Evolutionary conservation across 768 basidiomycete genomes (phyloP), one percentile per base, ranked within the genome.

Genomic region (Neoboletus brunneissimus): DNA sequence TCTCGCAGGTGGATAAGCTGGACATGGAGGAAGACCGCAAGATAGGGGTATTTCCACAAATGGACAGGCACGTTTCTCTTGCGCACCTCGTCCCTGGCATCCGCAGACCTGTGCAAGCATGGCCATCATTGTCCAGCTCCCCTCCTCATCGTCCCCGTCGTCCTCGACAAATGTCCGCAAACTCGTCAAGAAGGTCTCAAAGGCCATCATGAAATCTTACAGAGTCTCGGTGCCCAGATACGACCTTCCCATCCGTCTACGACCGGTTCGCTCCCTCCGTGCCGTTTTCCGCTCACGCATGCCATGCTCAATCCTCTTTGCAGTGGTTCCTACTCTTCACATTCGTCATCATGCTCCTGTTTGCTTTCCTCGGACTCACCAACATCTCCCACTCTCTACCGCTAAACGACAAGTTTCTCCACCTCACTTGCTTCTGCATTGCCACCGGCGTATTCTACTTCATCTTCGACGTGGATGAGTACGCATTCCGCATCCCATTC

Each of bases 401-500:
- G 1, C 66, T 92, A 18, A 89, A 90, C 66, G 87, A 88, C 80
- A 91, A 91, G 71, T 67, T 92, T 16, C 73, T 91, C 27, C 91
- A 89, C 65, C 90, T 94, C 66, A 62, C 88, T 12, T 91, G 89
- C 69, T 87, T 94, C 55, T 77, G 77, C 52, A 58, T 89, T 25
- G 89, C 90, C 2, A 94, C 90, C 0, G 85, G 74, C 4, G 82
- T 92, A 7, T 93, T 93, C 71, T 94, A 91, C 72, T 93, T 92
- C 65, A 89, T 93, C 46, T 80, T 91, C 34, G 91, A 94, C 64
- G 85, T 91, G 10, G 91, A 94, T 56, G 91, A 94, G 91, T 94
- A 63, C 69, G 88, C 74, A 29, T 41, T 46, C 15, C 4, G 10
- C 29, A 23, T 34, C 43, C 25, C 37, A 13, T 13, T 31, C 31